A percentile compares a stretch with the other conserved stretches of the same genome.
Evolutionary conservation across 1,139 yeast species (phyloP).

Genomic region (Casaregolazyma suthepensis): DNA sequence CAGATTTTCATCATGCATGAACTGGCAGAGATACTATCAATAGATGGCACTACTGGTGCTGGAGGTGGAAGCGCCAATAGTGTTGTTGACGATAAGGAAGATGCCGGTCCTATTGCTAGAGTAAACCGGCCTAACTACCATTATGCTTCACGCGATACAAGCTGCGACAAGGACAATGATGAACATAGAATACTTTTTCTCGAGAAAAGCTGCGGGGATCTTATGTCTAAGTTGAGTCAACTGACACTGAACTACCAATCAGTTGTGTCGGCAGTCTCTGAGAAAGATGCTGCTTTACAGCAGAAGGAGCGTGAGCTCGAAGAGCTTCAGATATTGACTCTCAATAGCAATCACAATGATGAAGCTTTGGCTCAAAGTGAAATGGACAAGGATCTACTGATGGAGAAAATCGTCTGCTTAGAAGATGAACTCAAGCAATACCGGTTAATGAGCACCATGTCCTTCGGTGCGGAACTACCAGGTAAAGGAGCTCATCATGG

Average conservation of each 20-base stretch:
- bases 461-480: background rate
- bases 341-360: background rate
- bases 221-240: background rate
- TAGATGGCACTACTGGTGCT: background rate
- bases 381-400: background rate
- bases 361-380: background rate
- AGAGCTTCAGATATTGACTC: background rate
- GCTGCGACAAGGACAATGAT: background rate
- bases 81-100: background rate
- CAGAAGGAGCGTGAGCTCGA: background rate
- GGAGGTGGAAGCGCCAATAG: background rate
- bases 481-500: background rate
- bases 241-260: background rate
- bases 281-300: background rate
- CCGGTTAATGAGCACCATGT: background rate
- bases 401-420: background rate
- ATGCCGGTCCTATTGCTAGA: background rate
- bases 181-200: background rate
- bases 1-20: background rate
- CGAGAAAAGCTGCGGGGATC: background rate
- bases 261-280: background rate
- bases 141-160: background rate
- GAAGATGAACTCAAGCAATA: background rate
- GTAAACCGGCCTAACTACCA: background rate
- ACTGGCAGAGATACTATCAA: background rate